Evolutionary conservation across 441 rosid species (phyloP).

Genomic region (Populus tomentosa): DNA sequence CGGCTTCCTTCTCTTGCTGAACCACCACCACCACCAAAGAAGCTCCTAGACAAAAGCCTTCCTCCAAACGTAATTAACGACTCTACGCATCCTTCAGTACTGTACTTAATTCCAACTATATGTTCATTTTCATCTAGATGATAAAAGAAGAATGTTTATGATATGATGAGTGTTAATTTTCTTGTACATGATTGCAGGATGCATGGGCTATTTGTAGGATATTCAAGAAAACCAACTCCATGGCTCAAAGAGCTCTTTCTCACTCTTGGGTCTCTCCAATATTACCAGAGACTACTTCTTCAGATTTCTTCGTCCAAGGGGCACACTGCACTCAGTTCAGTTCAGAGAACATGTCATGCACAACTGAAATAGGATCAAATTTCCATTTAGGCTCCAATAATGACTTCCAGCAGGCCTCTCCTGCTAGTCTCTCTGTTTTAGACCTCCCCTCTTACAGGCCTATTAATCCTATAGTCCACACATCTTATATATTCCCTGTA

Average conservation of each 20-base stretch:
- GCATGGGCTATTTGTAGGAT: conserved; percentile 98
- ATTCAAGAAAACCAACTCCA: conserved; percentile 81
- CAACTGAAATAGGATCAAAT: conserved; percentile 41
- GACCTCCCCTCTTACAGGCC: conserved; percentile 34
- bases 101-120: neutral
- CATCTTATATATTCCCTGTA: conserved; percentile 22
- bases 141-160: neutral
- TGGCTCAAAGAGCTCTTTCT: conserved; percentile 67
- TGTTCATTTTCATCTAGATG: neutral
- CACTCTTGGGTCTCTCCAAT: conserved; percentile 52
- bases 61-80: conserved; percentile 55
- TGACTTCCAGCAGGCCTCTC: conserved; percentile 30
- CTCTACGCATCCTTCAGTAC: neutral
- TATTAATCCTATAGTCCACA: conserved; percentile 17
- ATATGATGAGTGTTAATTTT: neutral
- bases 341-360: conserved; percentile 49
- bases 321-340: conserved; percentile 32
- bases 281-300: conserved; percentile 27
- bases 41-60: conserved; percentile 50
- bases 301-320: conserved; percentile 28
- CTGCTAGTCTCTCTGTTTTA: conserved; percentile 24
- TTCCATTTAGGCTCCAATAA: conserved; percentile 26
- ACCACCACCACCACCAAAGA: conserved; percentile 50
- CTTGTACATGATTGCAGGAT: conserved; percentile 39
- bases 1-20: conserved; percentile 68